Evolutionary conservation across 2,329 filamentous ascomycete genomes (phyloP).

Genomic region (Diaporthe sp.): DNA sequence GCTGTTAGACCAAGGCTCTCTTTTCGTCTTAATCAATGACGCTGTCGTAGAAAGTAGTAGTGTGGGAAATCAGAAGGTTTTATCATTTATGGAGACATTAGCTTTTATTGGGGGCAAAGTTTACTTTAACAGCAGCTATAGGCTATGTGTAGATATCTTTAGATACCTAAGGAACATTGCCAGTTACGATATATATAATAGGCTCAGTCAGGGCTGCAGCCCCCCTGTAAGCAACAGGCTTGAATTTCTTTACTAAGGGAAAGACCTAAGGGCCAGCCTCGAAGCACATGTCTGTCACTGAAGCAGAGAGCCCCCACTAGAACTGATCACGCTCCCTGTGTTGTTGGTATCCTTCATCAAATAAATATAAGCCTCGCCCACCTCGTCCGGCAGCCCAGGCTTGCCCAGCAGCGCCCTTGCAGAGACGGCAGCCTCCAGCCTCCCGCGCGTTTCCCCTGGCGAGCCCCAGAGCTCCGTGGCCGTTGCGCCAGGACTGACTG

Average conservation of each 20-base stretch:
- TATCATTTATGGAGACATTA: too few species aligned
- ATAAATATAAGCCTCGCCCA: slow-evolving; percentile 33
- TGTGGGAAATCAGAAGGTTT: too few species aligned
- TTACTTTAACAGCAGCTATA: too few species aligned
- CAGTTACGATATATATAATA: too few species aligned
- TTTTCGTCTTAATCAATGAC: background rate
- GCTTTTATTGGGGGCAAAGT: too few species aligned
- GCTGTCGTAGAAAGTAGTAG: too few species aligned
- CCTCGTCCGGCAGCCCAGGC: slow-evolving; percentile 30
- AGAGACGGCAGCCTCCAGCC: slow-evolving; percentile 18
- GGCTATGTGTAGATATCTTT: too few species aligned
- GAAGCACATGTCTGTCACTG: background rate
- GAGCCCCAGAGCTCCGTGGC: slow-evolving; percentile 48
- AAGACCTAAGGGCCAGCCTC: background rate
- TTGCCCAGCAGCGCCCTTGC: slow-evolving; percentile 31
- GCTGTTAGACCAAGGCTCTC: background rate
- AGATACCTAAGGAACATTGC: too few species aligned
- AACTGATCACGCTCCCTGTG: slow-evolving; percentile 28
- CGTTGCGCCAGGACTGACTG: slow-evolving; percentile 58
- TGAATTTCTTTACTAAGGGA: background rate
- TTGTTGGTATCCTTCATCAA: slow-evolving; percentile 37
- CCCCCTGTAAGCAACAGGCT: background rate
- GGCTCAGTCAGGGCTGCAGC: background rate
- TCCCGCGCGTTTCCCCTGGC: slow-evolving; percentile 38
- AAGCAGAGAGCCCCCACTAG: slow-evolving; percentile 27